These are phyloP conservation scores for Fusarium heterosporum DNA, from an alignment of 2,329 filamentous ascomycete genomes.

Conservation along the genomic window DNA sequence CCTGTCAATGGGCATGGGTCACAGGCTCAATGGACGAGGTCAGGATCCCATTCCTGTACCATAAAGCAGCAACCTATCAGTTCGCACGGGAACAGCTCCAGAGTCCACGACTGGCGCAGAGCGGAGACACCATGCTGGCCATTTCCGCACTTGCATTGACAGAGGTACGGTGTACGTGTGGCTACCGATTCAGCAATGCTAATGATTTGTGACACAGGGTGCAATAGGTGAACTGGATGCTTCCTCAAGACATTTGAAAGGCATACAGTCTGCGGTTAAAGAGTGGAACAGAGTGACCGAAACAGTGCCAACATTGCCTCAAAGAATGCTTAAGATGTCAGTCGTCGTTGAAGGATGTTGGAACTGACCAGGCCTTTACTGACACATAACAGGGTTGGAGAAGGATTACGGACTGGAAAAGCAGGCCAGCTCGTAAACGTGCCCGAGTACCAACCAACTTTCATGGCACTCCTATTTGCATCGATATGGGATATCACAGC, in stretches of 20 bases:
- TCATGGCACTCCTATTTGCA: constrained; percentile 59
- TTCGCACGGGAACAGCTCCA: constrained; percentile 59
- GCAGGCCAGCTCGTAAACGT: constrained; percentile 56
- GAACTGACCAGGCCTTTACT: constrained; percentile 13
- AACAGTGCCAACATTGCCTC: constrained; percentile 51
- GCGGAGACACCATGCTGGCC: constrained; percentile 58
- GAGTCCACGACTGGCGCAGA: constrained; percentile 52
- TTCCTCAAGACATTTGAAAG: constrained; percentile 57
- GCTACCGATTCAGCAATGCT: constrained; percentile 2
- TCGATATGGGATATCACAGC: constrained; percentile 57
- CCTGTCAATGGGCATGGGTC: constrained; percentile 60
- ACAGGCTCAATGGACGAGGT: constrained; percentile 59
- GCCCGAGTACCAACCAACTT: constrained; percentile 58
- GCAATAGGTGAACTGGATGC: constrained; percentile 58
- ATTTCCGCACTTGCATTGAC: constrained; percentile 59
- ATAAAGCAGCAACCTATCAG: constrained; percentile 60
- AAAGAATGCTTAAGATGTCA: constrained; percentile 55
- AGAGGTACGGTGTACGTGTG: constrained; percentile 51
- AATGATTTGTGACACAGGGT: constrained; percentile 48
- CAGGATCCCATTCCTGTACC: constrained; percentile 59
- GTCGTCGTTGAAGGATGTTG: constrained; percentile 7
- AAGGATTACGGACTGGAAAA: constrained; percentile 55
- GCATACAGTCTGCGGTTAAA: constrained; percentile 50
- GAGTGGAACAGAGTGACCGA: constrained; percentile 37
- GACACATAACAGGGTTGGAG: constrained; percentile 53